Base-by-base conservation (phyloP, 2,329 filamentous ascomycete species). In the Stylonectria norvegica region DNA sequence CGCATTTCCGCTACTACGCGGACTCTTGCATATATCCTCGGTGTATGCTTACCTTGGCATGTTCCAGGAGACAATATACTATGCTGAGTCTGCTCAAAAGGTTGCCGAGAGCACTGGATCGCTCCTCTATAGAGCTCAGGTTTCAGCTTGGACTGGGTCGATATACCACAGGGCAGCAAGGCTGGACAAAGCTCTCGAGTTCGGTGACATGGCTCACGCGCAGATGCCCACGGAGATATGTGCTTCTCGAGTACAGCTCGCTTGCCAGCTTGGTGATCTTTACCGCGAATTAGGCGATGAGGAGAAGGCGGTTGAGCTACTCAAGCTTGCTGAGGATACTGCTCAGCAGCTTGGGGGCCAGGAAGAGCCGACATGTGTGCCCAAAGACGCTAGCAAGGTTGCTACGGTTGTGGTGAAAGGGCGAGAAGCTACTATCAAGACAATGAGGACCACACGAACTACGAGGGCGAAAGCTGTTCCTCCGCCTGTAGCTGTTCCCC, bases 21-120 rank as follows among this genome's bases (percentile, higher is more conserved):
- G 82, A 40, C 70, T 95, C 11, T 66, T 83, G 44, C 83, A 89
- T 42, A 76, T 95, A 3, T 89, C 89, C 1, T 76, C 77, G 4
- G 71, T 95, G 1, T 95, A 90, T 53, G 81, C 85, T 1, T 85
- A 95, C 49, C 78, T 93, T 48, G 93, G 93, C 19, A 78, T 95
- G 65, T 88, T 89, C 49, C 83, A 88, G 45, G 91, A 97, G 61
- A 91, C 91, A 2, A 68, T 91, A 1, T 93, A 90, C 60, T 94
- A 95, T 52, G 83, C 85, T 2, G 85, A 96, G 52, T 86, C 93
- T 54, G 89, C 89, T 0, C 72, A 85, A 38, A 88, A 85, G 55
- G 78, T 95, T 44, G 87, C 87, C 16, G 73, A 76, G 43, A 79
- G 76, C n/a, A 78, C 86, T 7, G 71, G 76, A 34, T 82, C 85